Evolutionary conservation across 768 basidiomycete genomes (phyloP).

Genomic region (Suillus placidus): DNA sequence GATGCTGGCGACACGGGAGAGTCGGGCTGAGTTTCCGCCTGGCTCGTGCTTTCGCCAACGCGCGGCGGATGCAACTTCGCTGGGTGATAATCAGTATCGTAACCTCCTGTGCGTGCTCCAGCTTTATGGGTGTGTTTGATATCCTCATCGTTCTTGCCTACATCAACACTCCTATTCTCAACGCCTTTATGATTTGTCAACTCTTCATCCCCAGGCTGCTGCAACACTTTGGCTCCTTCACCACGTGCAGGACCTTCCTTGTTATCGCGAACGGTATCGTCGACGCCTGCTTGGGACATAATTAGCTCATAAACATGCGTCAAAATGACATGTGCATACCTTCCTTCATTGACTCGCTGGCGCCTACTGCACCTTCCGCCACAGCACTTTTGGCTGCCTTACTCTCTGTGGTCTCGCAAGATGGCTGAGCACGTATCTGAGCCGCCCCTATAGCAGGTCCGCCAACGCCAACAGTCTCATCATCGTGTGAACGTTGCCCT

Average conservation of each 20-base stretch:
- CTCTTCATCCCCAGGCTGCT: not conserved
- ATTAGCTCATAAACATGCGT: not conserved
- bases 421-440: not conserved
- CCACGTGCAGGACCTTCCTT: not conserved
- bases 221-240: not conserved
- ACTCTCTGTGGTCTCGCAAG: not conserved
- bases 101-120: constrained; percentile 4
- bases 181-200: not conserved
- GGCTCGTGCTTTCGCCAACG: constrained; percentile 20
- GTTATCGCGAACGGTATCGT: constrained; percentile 1
- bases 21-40: constrained; percentile 9
- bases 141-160: constrained; percentile 6
- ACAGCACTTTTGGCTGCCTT: not conserved
- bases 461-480: not conserved
- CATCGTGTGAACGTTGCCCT: not conserved
- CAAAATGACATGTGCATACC: constrained; percentile 12
- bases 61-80: constrained; percentile 33
- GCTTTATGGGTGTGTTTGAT: not conserved
- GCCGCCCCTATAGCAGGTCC: not conserved
- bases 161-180: not conserved
- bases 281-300: not conserved
- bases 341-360: constrained; percentile 8
- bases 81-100: constrained; percentile 30
- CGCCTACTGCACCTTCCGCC: not conserved
- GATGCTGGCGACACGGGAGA: not conserved